Evolutionary conservation across 768 basidiomycete species (phyloP).

Genomic region (Termitomyces sp.): DNA sequence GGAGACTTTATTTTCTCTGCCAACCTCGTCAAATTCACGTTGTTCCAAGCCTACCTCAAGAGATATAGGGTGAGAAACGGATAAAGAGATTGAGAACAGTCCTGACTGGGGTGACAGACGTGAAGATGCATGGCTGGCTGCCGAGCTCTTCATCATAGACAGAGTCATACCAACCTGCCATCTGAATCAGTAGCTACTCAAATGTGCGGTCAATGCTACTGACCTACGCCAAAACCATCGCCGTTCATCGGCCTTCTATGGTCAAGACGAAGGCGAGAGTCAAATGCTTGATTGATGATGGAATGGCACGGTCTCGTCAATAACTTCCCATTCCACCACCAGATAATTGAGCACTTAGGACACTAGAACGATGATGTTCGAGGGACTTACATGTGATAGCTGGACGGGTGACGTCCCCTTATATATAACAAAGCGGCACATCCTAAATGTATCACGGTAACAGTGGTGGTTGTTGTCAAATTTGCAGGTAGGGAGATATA

Average conservation of each 20-base stretch:
- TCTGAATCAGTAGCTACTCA: not conserved
- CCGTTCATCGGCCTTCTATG: conserved; percentile 84
- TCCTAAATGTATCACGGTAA: not conserved
- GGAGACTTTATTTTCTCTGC: conserved; percentile 98
- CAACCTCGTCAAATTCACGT: conserved; percentile 85
- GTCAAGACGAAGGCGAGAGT: conserved; percentile 84
- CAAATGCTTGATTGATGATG: conserved; percentile 96
- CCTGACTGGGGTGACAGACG: conserved; percentile 84
- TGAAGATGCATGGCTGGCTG: conserved; percentile 90
- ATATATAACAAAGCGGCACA: conserved; percentile 94
- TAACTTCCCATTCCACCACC: conserved; percentile 38
- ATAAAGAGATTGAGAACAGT: conserved; percentile 1
- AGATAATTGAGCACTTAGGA: conserved; percentile 2
- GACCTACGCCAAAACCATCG: conserved; percentile 95
- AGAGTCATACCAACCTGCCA: conserved; percentile 86
- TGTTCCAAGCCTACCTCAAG: conserved; percentile 82
- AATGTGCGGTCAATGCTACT: conserved; percentile 18
- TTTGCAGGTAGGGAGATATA: not conserved
- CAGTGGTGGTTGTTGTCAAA: not conserved
- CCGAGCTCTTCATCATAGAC: conserved; percentile 79
- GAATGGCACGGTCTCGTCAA: conserved; percentile 92
- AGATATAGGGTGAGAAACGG: not conserved
- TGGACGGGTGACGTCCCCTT: conserved; percentile 93
- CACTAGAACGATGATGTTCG: not conserved
- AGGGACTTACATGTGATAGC: conserved; percentile 65